Base-by-base conservation (phyloP, 129 eudicot species). In the Kitagawia praeruptora region DNA sequence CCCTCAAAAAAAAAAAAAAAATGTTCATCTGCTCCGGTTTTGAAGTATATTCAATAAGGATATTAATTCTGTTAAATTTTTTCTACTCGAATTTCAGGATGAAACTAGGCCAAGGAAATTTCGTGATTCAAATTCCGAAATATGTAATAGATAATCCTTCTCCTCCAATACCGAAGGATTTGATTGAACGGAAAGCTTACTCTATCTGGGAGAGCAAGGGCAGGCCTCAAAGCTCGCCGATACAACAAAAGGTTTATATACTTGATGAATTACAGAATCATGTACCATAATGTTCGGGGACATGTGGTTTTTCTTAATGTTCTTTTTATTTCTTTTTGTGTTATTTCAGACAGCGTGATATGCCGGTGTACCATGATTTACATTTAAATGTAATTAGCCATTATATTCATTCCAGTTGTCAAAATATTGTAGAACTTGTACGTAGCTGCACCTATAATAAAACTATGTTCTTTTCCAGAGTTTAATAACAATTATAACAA, bases 31-130 rank as follows among this genome's bases (percentile, higher is more conserved):
- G 19, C 76, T 56, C 39, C 37, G 19, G 15, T 34, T 75, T 66
- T 66, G 41, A 54, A 8, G 8, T 64, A 13, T 31, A 37, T 28
- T 11, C 27, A 14, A 8, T 14, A 25, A 10, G 21, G 61, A 10
- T 38, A 74, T 67, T 64, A 5, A 10, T 77, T 70, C 41, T 77
- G n/a, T 16, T 41, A 13, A 45, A 54, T 25, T 47, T 34, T 66
- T 66, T 74, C 72, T n/a, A 9, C 53, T 84, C 53, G 56, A 46
- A 69, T 75, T 80, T 49, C 76, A 87, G 88, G 88, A 73, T 87
- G 70, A 87, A 87, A 85, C 72, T 80, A 85, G 82, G 85, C 61
- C 86, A 85, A 77, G 84, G 74, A 41, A 87, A 83, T 79, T 87
- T 87, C 75, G 73, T 51, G 81, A 80, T 84, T 73, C 83, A 77